Evolutionary conservation across 768 basidiomycete species (phyloP).

Genomic region (Leccinum variicolor): DNA sequence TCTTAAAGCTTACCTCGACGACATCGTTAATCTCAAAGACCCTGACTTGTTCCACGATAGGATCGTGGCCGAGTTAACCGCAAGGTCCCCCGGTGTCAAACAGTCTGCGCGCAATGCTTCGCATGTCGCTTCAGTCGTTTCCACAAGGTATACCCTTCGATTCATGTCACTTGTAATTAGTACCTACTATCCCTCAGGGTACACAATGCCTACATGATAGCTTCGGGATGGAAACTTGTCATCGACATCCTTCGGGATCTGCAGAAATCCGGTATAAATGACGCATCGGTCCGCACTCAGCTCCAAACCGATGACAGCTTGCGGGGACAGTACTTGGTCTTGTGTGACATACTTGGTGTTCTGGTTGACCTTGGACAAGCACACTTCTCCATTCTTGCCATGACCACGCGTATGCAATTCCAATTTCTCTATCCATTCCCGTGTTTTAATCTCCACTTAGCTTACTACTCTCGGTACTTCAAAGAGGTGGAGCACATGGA

Average conservation of each 20-base stretch:
- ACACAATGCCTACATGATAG: slow-evolving; percentile 79
- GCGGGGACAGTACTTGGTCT: slow-evolving; percentile 56
- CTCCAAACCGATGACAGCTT: slow-evolving; percentile 50
- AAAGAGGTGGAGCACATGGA: slow-evolving; percentile 41
- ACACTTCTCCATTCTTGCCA: slow-evolving; percentile 66
- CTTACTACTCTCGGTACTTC: slow-evolving; percentile 72
- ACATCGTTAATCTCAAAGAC: slow-evolving; percentile 66
- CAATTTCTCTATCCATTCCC: neutral
- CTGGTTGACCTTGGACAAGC: slow-evolving; percentile 61
- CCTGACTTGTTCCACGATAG: slow-evolving; percentile 56
- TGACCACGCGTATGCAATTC: slow-evolving; percentile 56
- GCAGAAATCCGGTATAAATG: slow-evolving; percentile 50
- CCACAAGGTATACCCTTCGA: slow-evolving; percentile 46
- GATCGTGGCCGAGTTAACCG: slow-evolving; percentile 53
- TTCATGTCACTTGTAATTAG: neutral
- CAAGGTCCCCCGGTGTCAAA: slow-evolving; percentile 42
- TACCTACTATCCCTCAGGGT: slow-evolving; percentile 44
- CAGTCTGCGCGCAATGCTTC: slow-evolving; percentile 39
- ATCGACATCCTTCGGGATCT: slow-evolving; percentile 54
- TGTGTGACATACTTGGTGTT: slow-evolving; percentile 60
- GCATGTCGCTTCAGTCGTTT: slow-evolving; percentile 54
- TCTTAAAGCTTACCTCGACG: slow-evolving; percentile 60
- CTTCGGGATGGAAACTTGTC: slow-evolving; percentile 82
- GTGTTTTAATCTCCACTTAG: slow-evolving; percentile 34
- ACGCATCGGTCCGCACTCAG: slow-evolving; percentile 48